These are phyloP conservation scores for Closterium sp. DNA, from an alignment of 139 green algal genomes.

Conservation along the genomic window DNA sequence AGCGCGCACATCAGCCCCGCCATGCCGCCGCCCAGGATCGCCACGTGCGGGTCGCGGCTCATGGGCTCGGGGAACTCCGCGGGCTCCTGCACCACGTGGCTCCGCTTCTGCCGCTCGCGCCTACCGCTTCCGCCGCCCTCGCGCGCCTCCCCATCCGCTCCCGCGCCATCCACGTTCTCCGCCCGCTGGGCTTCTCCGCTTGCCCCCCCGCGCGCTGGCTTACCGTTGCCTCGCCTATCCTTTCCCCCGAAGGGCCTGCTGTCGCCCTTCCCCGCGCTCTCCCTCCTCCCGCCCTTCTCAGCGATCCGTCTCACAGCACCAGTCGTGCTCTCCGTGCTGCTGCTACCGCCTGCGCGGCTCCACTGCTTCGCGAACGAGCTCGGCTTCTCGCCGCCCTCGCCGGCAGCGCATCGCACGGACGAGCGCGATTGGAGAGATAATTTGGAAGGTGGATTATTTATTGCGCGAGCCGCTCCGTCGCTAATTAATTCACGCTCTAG, in stretches of 20 bases:
- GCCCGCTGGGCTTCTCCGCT: not conserved
- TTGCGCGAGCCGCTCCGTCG: not conserved
- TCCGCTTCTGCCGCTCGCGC: not conserved
- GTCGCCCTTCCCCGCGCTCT: too few species aligned
- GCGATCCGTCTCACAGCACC: not conserved
- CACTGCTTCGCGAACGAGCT: not conserved
- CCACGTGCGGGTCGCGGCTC: conserved; percentile 52
- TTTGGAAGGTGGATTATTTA: not conserved
- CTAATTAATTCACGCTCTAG: not conserved
- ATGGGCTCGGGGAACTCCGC: conserved; percentile 24
- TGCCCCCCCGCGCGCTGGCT: not conserved
- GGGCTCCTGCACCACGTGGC: not conserved
- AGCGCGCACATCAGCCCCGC: conserved; percentile 63
- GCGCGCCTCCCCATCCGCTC: not conserved
- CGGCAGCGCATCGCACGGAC: not conserved
- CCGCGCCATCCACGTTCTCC: not conserved
- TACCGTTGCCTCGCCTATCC: not conserved
- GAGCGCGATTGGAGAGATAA: not conserved
- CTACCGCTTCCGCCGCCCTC: not conserved
- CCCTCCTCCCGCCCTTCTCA: not conserved
- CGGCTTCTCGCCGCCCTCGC: not conserved
- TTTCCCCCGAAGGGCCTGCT: not conserved
- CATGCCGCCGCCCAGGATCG: conserved; percentile 70
- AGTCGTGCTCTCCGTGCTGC: not conserved
- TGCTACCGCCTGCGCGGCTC: not conserved